These are phyloP conservation scores for Yamagishiella unicocca DNA, from an alignment of 139 green algal species.

Conservation along the genomic window DNA sequence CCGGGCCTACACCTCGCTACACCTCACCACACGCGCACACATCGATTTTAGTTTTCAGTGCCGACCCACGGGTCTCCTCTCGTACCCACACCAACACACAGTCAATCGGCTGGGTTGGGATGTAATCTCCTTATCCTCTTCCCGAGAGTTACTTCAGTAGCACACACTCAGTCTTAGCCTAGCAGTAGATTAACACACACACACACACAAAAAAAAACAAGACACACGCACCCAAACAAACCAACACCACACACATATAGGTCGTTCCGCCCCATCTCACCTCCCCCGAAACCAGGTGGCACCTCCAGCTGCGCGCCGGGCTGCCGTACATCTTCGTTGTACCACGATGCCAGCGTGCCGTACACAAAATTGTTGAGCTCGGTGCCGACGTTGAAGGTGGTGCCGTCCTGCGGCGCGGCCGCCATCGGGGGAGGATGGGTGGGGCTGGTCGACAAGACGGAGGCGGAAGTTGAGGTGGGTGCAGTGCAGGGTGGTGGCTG, in stretches of 20 bases:
- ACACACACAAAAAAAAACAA: background rate
- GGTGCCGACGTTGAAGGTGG: slow-evolving; percentile 26
- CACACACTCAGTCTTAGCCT: background rate
- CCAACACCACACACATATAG: background rate
- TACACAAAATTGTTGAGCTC: slow-evolving; percentile 45
- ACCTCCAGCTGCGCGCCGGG: slow-evolving; percentile 12
- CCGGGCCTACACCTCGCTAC: too few species aligned
- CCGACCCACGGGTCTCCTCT: too few species aligned
- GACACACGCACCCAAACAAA: too few species aligned
- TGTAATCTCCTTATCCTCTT: background rate
- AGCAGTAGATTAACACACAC: background rate
- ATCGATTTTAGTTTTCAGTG: too few species aligned
- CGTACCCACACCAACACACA: too few species aligned
- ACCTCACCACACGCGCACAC: too few species aligned
- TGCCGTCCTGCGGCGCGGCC: slow-evolving; percentile 37
- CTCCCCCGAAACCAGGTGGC: background rate
- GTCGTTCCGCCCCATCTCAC: background rate
- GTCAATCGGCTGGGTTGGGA: background rate
- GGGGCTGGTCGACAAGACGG: too few species aligned
- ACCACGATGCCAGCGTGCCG: slow-evolving; percentile 29
- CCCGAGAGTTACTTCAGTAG: background rate
- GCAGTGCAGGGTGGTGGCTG: too few species aligned
- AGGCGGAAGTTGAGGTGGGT: too few species aligned
- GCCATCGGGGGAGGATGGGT: too few species aligned
- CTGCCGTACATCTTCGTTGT: slow-evolving; percentile 28